phyloP scores from a whole-genome alignment of 345 rosid genomes.

The Brassica incana region DNA sequence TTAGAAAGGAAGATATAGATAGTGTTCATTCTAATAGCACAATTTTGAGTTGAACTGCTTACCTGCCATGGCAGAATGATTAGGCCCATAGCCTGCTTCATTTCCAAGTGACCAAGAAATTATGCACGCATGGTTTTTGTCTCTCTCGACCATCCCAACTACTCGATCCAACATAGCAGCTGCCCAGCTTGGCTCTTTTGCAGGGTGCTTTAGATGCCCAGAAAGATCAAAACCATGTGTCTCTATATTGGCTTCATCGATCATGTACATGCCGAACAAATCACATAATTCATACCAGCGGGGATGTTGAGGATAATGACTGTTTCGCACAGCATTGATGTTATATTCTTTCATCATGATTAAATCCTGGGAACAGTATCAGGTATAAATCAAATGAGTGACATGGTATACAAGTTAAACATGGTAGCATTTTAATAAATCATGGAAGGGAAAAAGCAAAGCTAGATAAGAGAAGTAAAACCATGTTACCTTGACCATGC shows the following conservation, averaged over 20 bases:
- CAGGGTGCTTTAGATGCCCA: conserved; percentile 86
- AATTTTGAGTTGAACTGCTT: conserved; percentile 22
- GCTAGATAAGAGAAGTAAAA: background rate
- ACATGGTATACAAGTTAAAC: conserved; percentile 3
- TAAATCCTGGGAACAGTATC: conserved; percentile 64
- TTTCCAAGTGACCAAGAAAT: conserved; percentile 96
- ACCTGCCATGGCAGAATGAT: conserved; percentile 97
- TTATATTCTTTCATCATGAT: conserved; percentile 92
- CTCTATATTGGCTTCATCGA: conserved; percentile 98
- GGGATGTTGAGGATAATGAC: conserved; percentile 98
- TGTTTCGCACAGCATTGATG: conserved; percentile 92
- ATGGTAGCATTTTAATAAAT: conserved; percentile 17
- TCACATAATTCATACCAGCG: conserved; percentile 98
- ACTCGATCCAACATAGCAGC: conserved; percentile 94
- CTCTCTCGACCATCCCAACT: conserved; percentile 96
- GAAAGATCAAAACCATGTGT: conserved; percentile 87
- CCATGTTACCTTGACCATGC: conserved; percentile 90
- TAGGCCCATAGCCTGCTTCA: conserved; percentile 94
- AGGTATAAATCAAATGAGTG: background rate
- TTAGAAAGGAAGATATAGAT: background rate
- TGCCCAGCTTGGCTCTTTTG: conserved; percentile 87
- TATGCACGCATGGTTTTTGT: conserved; percentile 93
- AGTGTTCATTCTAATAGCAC: background rate
- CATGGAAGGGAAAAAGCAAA: conserved; percentile 15
- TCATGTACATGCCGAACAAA: conserved; percentile 96